Evolutionary conservation across 257 asterid genomes (phyloP), one percentile per base, ranked within the genome.

Genomic region (Penstemon newberryi): DNA sequence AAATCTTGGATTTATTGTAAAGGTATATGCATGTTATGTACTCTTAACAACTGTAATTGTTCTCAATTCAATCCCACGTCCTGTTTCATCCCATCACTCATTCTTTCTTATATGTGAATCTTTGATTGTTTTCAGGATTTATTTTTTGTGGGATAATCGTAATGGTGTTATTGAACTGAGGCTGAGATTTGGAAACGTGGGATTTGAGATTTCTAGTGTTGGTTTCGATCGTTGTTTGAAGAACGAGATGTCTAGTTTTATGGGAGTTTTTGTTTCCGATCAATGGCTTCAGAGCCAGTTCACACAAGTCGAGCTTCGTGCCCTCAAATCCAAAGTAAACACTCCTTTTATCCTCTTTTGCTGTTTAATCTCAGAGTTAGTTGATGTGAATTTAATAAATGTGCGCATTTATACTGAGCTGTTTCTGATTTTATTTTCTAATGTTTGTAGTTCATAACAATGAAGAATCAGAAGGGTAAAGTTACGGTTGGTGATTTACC

Each of bases 251-350:
- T 87, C 96, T 77, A 79, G 86, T 80, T 91, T 82, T 51, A 90
- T 67, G 60, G 98, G 98, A 60, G 96, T 92, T 76, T 37, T 89
- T 49, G 94, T 92, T 70, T 86, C 98, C 74, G 98, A 89, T 86
- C 96, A 91, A 80, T 91, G 91, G 96, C 96, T 92, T 75, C 96
- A 92, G 67, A 89, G 95, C 73, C 95, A 92, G 83, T 92, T 92
- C 80, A 89, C 98, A 8, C 98, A 92, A 79, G 96, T 87, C 53
- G 96, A 89, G 81, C 96, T 89, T 66, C 96, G 92, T 41, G 72
- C 85, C 78, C 96, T 89, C 69, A 86, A 89, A 84, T 82, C 95
- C 78, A 92, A 86, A 72, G 98, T 92, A 87, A 56, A 19, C 51
- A 9, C 36, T 41, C 72, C 70, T 25, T 45, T 19, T 41, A 12